Base-by-base conservation (phyloP, 192 early-diverging fungal genomes). In the Backusella circina region DNA sequence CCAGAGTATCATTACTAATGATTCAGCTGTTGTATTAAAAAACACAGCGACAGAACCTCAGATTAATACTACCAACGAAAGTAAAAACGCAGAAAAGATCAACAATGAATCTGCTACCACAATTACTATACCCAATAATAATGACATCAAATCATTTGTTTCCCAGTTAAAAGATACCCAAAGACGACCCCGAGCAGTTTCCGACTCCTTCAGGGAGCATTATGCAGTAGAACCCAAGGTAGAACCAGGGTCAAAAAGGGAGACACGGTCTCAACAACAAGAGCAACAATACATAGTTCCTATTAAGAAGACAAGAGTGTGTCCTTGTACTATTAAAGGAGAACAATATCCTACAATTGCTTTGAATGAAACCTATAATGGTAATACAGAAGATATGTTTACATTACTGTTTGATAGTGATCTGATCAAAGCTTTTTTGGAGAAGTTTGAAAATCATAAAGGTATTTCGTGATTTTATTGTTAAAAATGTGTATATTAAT, bases 321-420 rank as follows among this genome's bases (percentile, higher is more conserved):
- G 88, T 73, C 73, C 79, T 47, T 89, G 88, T 73, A 76, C 78
- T 38, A 74, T 76, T 28, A 79, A 82, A 26, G 79, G 82, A 6
- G 72, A 81, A 35, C 88, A 89, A 69, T 87, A 84, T 51, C 47
- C 76, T 36, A 80, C 84, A 36, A 66, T 79, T 12, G 80, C 75
- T 39, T 76, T 89, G 65, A 72, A 83, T 30, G 76, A 84, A 64
- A 81, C 41, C 18, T 86, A 79, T 64, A 73, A 75, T 30, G 86
- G 88, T 28, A 79, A 80, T 7, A 79, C 87, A 0, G 80, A 86
- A 71, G 65, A 38, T 30, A 80, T 87, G 57, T 87, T 79, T 65
- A 81, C 82, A 31, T 75, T 89, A 18, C 12, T 89, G n/a, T 87
- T 87, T 61, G 79, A 79, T n/a, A 84, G 82, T 16, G 78, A 80